A percentile compares a stretch with the other conserved stretches of the same genome.
phyloP scores from a whole-genome alignment of 768 basidiomycete genomes.

The Boletus reticulatus region DNA sequence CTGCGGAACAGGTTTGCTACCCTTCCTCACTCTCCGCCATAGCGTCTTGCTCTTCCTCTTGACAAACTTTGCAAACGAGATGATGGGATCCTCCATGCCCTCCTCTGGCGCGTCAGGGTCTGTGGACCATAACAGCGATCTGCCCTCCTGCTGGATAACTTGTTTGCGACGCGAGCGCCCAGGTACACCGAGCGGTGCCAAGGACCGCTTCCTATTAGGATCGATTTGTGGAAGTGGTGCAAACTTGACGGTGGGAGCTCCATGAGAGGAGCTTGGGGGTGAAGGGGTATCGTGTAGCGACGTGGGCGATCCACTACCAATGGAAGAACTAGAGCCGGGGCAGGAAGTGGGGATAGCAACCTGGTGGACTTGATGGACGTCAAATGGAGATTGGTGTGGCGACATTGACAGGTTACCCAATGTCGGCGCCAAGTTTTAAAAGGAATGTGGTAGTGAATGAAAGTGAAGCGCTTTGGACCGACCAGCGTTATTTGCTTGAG shows the following conservation, averaged over 20 bases:
- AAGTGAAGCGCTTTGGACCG: conserved; percentile 9
- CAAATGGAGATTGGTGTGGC: conserved; percentile 2
- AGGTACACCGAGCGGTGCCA: conserved; percentile 53
- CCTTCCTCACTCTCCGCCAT: conserved; percentile 50
- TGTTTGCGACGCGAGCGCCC: conserved; percentile 35
- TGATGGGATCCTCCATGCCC: conserved; percentile 45
- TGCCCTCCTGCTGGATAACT: conserved; percentile 16
- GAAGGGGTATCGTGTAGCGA: conserved; percentile 10
- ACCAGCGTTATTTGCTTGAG: conserved; percentile 8
- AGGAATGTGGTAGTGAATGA: conserved; percentile 26
- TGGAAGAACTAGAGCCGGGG: conserved; percentile 18
- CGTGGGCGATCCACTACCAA: conserved; percentile 10
- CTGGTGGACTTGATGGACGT: conserved; percentile 18
- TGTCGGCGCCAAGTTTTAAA: background rate
- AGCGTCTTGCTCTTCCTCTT: conserved; percentile 39
- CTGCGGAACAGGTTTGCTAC: conserved; percentile 18
- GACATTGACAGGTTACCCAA: conserved; percentile 10
- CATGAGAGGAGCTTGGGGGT: conserved; percentile 16
- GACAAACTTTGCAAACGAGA: conserved; percentile 48
- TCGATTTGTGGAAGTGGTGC: conserved; percentile 57
- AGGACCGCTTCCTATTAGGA: conserved; percentile 47
- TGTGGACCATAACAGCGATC: conserved; percentile 18
- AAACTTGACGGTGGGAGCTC: conserved; percentile 45
- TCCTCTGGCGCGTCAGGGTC: conserved; percentile 28
- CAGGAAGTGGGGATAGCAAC: conserved; percentile 12